These are phyloP conservation scores for Durotheca rogersii DNA, from an alignment of 495 filamentous ascomycete species.

Conservation along the genomic window DNA sequence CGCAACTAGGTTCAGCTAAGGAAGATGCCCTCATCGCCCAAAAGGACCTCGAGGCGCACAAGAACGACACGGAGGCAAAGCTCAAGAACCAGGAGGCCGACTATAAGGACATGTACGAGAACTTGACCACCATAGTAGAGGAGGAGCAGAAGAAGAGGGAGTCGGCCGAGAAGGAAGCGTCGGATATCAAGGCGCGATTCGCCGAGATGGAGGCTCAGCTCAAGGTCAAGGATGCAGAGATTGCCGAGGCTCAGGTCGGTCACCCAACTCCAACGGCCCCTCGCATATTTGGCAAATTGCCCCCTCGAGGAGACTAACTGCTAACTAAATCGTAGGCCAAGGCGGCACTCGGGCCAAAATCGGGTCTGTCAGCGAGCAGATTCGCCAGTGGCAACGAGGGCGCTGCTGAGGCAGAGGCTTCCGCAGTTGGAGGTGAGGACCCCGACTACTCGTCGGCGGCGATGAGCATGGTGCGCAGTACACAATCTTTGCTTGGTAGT, in stretches of 20 bases:
- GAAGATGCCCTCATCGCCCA: slow-evolving; percentile 43
- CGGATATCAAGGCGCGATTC: slow-evolving; percentile 39
- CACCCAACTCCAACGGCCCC: neutral
- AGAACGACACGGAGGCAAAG: slow-evolving; percentile 44
- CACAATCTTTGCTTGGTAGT: slow-evolving; percentile 41
- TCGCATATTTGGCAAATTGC: neutral
- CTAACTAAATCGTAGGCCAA: slow-evolving; percentile 35
- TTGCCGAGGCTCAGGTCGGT: slow-evolving; percentile 54
- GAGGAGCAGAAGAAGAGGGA: slow-evolving; percentile 49
- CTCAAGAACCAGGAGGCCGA: slow-evolving; percentile 52
- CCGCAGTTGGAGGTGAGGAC: slow-evolving; percentile 55
- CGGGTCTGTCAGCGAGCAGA: slow-evolving; percentile 48
- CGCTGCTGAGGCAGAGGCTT: slow-evolving; percentile 25
- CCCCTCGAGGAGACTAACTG: slow-evolving; percentile 4
- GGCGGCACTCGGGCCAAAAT: slow-evolving; percentile 32
- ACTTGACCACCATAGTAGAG: slow-evolving; percentile 49
- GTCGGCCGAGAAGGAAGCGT: slow-evolving; percentile 41
- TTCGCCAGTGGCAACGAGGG: slow-evolving; percentile 39
- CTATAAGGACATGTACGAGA: slow-evolving; percentile 57
- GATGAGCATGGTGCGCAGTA: slow-evolving; percentile 57
- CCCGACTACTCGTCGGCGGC: slow-evolving; percentile 56
- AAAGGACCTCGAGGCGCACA: slow-evolving; percentile 50
- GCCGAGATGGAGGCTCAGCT: slow-evolving; percentile 49
- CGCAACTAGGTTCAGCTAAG: slow-evolving; percentile 37
- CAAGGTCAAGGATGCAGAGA: slow-evolving; percentile 55